phyloP scores from a whole-genome alignment of 495 filamentous ascomycete species.

The Neurospora sp. region DNA sequence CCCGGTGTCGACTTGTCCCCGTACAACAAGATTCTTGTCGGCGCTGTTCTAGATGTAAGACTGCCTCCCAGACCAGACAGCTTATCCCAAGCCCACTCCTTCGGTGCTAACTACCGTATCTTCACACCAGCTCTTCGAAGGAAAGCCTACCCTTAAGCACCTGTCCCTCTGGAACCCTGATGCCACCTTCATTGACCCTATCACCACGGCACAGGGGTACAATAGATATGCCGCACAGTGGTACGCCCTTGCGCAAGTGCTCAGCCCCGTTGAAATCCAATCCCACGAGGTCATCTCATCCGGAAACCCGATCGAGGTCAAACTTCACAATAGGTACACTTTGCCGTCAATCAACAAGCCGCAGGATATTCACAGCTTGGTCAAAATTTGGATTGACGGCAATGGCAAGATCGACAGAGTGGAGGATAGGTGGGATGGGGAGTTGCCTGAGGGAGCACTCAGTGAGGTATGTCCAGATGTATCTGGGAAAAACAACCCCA shows the following conservation, averaged over 20 bases:
- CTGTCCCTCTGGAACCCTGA: constrained; percentile 41
- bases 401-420: constrained; percentile 41
- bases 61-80: not conserved
- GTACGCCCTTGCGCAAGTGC: constrained; percentile 24
- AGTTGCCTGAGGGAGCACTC: constrained; percentile 38
- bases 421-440: constrained; percentile 48
- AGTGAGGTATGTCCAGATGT: constrained; percentile 33
- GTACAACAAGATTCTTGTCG: constrained; percentile 41
- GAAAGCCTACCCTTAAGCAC: constrained; percentile 44
- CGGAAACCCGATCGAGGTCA: constrained; percentile 46
- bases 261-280: constrained; percentile 30
- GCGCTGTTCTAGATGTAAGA: constrained; percentile 44
- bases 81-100: not conserved
- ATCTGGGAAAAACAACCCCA: not conserved
- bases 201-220: constrained; percentile 42
- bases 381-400: constrained; percentile 36
- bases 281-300: constrained; percentile 38
- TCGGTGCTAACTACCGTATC: not conserved
- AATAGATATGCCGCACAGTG: constrained; percentile 44
- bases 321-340: constrained; percentile 42
- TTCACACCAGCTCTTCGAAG: constrained; percentile 43
- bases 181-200: constrained; percentile 40
- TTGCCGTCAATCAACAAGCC: constrained; percentile 43
- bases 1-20: constrained; percentile 35
- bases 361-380: constrained; percentile 39